Base-by-base conservation (phyloP, 805 yeast genomes). In the Yamadazyma ubonensis region DNA sequence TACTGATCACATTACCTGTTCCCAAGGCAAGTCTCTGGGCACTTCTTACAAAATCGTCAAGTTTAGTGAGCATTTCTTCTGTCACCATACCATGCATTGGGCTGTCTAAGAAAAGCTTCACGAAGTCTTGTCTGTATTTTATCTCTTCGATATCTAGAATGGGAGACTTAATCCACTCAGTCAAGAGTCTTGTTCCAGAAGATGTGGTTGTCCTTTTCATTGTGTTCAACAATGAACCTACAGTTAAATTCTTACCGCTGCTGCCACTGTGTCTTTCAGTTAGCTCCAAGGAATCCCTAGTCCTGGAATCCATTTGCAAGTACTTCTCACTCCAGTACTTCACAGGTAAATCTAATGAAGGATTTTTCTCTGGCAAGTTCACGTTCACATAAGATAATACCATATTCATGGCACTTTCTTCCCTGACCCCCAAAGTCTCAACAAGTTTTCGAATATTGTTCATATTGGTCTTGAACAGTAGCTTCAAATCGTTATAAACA, bases 111-210 rank as follows among this genome's bases (percentile, higher is more conserved):
- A 67, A 66, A 7, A 65, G 39, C 9, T 47, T 36, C 2, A 70
- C 75, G 41, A 60, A 67, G 2, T 48, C 45, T 39, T 67, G 71
- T 19, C 99, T 66, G 14, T 57, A 51, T 12, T 57, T 58, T 10
- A 93, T 78, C 45, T 78, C 84, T 0, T 55, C 50, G 0, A 75
- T 51, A 51, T 83, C 75, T 7, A 83, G 71, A 0, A 86, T 73
- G 0, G 99, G 99, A 2, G 87, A 79, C 18, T 86, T 71, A 4
- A 91, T 62, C 96, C 97, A 88, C 38, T 81, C 80, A 6, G 82
- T 75, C 9, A 93, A 62, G n/a, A 85, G 54, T 29, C 98, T 66
- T 0, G 95, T 67, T 0, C 98, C 98, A 0, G 93, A 80, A 1
- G 82, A 71, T 0, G 98, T 88, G 3, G 76, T 78, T 0, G 98